Base-by-base conservation (phyloP, 768 basidiomycete genomes). In the Auriscalpium microsporum region DNA sequence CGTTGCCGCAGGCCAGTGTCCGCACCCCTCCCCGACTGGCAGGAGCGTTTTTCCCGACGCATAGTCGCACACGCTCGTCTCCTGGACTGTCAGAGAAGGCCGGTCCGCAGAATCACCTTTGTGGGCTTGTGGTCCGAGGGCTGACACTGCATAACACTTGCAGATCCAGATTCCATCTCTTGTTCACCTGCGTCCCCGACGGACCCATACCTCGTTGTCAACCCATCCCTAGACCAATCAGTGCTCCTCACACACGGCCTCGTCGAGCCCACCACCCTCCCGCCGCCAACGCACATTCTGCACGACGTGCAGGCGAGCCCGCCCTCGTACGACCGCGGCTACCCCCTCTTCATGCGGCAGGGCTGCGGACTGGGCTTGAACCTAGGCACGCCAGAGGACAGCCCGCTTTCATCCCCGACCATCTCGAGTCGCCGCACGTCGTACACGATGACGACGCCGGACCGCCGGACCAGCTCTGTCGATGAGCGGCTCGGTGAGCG, bases 141-240 rank as follows among this genome's bases (percentile, higher is more conserved):
- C 21, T 48, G 47, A 48, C 47, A 44, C 47, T 28, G n/a, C 23
- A 4, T 17, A 21, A 21, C 21, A 21, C 3, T 21, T 11, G 8
- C 13, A 16, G 28, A 28, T 28, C 7, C 28, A 28, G 28, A 23
- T 21, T 13, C 23, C 14, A 21, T n/a, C 2, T 17, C n/a, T n/a
- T 48, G 4, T 13, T 48, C 47, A 28, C 8, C 47, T 14, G 16
- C 17, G 16, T 36, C 34, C 21, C 49, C 53, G 3, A 46, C 23
- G 13, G 60, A 61, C 14, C 60, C 60, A n/a, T 61, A 56, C 38
- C 58, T 61, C 13, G 13, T 56, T 9, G 60, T 61, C 7, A 53
- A 54, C n/a, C 55, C 60, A 28, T 61, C 60, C 7, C 50, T 61
- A 10, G 48, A 61, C 14, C 48, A 59, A 48, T 61, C 60, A 8